Conservation (phyloP, 352 stramenopile genomes). For the Pythium phragmitis region DNA sequence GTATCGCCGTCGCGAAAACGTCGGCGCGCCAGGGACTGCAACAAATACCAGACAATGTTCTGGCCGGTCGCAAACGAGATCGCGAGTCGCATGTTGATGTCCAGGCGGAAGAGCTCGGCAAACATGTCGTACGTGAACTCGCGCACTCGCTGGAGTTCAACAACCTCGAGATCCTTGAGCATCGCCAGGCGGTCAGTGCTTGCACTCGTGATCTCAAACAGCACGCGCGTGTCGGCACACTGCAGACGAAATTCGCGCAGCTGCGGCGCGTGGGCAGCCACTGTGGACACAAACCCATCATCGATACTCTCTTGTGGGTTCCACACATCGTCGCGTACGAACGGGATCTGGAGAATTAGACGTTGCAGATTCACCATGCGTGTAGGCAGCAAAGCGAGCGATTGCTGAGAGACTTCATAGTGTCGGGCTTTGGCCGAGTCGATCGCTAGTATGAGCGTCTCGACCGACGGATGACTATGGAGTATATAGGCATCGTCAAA, state of each 20-base stretch:
- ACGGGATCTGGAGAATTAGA: slow-evolving; percentile 6
- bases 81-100: background rate
- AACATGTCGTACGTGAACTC: background rate
- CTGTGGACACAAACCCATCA: background rate
- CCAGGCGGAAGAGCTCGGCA: background rate
- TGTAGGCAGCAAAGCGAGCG: background rate
- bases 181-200: background rate
- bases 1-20: background rate
- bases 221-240: slow-evolving; percentile 9
- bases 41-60: background rate
- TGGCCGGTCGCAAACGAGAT: slow-evolving; percentile 2
- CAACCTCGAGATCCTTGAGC: slow-evolving; percentile 6
- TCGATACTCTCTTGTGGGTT: background rate
- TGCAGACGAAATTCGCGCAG: slow-evolving; percentile 15
- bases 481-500: slow-evolving; percentile 9
- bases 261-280: slow-evolving; percentile 1
- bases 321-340: slow-evolving; percentile 11
- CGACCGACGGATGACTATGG: background rate
- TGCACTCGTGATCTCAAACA: background rate
- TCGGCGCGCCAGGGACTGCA: background rate
- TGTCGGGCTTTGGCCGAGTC: slow-evolving; percentile 19
- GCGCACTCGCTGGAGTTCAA: slow-evolving; percentile 13
- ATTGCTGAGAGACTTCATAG: background rate
- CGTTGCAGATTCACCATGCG: background rate
- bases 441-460: slow-evolving; percentile 12